Evolutionary conservation across 2,329 filamentous ascomycete species (phyloP).

Genomic region (Trichoderma sp.): DNA sequence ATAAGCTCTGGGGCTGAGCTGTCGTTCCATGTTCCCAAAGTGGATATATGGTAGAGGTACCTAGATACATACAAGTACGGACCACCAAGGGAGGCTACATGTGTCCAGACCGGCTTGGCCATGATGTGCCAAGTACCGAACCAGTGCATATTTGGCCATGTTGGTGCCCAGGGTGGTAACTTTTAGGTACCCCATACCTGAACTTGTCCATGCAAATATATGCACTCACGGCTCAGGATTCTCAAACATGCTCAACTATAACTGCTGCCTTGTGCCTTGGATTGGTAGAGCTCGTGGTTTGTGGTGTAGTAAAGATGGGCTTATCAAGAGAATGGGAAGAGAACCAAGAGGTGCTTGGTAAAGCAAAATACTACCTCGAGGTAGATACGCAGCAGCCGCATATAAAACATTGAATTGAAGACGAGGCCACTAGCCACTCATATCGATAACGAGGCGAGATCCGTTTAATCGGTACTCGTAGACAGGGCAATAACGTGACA

Average conservation of each 20-base stretch:
- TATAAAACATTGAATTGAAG: not conserved
- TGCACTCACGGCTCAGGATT: not conserved
- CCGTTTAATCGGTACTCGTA: not conserved
- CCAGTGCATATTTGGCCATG: not conserved
- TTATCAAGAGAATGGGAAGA: not conserved
- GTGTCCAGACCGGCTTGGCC: not conserved
- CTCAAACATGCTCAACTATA: not conserved
- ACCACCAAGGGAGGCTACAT: not conserved
- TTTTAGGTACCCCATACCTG: not conserved
- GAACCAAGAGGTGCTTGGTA: not conserved
- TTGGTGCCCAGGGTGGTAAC: not conserved
- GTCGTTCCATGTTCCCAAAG: not conserved
- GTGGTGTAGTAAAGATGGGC: not conserved
- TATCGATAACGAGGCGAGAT: conserved; percentile 19
- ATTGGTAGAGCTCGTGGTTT: not conserved
- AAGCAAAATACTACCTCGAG: not conserved
- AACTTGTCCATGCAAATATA: not conserved
- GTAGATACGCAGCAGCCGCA: not conserved
- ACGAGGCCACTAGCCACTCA: not conserved
- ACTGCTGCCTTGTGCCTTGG: not conserved
- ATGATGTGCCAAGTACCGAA: not conserved
- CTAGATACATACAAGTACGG: not conserved
- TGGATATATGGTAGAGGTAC: not conserved
- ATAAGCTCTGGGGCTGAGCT: conserved; percentile 10
- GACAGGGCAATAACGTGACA: conserved; percentile 5